Evolutionary conservation across 768 basidiomycete genomes (phyloP).

Genomic region (Tremella fuciformis): DNA sequence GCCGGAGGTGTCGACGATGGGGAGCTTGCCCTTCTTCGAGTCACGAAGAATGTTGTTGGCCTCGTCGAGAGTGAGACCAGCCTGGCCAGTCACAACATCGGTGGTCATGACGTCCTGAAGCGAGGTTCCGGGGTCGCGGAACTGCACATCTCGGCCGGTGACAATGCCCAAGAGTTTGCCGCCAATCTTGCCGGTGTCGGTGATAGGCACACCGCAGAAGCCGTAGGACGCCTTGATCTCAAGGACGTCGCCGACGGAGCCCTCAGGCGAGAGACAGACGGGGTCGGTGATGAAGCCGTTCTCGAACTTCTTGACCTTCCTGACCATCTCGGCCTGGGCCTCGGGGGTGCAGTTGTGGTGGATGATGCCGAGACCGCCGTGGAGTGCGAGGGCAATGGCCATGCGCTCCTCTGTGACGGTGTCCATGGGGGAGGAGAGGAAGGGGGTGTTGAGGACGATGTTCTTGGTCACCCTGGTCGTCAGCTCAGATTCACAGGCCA

Average conservation of each 20-base stretch:
- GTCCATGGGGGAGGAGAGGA: constrained; percentile 98
- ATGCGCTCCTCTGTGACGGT: constrained; percentile 87
- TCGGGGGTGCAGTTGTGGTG: constrained; percentile 79
- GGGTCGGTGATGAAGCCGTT: constrained; percentile 98
- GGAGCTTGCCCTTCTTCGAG: constrained; percentile 97
- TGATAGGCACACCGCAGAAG: constrained; percentile 96
- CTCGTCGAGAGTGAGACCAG: constrained; percentile 84
- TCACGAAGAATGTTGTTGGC: constrained; percentile 92
- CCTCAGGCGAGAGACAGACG: constrained; percentile 74
- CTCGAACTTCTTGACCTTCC: constrained; percentile 95
- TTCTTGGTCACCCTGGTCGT: constrained; percentile 71
- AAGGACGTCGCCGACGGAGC: constrained; percentile 80
- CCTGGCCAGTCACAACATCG: constrained; percentile 74
- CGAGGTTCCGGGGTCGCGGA: constrained; percentile 65
- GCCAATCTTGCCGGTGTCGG: constrained; percentile 85
- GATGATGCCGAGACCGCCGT: constrained; percentile 96
- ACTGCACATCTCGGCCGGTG: constrained; percentile 93
- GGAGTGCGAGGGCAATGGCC: constrained; percentile 59
- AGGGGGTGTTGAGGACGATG: constrained; percentile 85
- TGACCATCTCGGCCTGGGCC: constrained; percentile 92
- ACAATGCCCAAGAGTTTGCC: constrained; percentile 95
- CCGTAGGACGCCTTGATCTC: constrained; percentile 88
- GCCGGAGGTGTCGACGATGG: constrained; percentile 68
- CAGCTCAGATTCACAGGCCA: neutral
- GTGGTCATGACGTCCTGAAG: constrained; percentile 87